Conservation (phyloP, 2,329 filamentous ascomycete species). For the Triangularia setosa region DNA sequence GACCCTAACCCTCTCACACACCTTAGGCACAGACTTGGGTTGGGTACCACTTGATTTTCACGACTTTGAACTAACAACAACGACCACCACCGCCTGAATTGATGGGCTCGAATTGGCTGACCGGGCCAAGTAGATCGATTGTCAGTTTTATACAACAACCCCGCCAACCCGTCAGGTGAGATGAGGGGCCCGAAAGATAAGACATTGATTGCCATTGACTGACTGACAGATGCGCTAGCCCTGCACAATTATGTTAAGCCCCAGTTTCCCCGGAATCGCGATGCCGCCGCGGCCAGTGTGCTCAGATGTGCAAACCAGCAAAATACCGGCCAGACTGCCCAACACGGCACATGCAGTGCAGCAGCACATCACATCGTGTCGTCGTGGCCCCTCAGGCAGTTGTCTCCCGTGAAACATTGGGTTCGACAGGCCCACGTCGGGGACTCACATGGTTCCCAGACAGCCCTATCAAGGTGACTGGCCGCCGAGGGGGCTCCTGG, state of each 20-base stretch:
- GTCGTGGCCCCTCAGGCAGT: constrained; percentile 1
- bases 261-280: not conserved
- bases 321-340: not conserved
- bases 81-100: not conserved
- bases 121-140: too few relatives aligned
- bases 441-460: not conserved
- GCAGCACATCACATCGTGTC: not conserved
- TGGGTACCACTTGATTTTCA: not conserved
- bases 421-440: constrained; percentile 5
- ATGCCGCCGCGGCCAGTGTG: not conserved
- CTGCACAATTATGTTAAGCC: not conserved
- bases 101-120: too few relatives aligned
- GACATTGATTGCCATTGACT: too few relatives aligned
- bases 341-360: not conserved
- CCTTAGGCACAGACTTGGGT: not conserved
- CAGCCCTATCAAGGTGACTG: not conserved
- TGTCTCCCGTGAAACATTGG: constrained; percentile 15
- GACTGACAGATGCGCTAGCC: not conserved
- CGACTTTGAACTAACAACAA: too few relatives aligned
- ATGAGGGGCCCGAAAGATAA: not conserved
- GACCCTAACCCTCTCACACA: too few relatives aligned
- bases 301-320: not conserved
- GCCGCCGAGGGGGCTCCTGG: constrained; percentile 3
- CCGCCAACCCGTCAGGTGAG: not conserved
- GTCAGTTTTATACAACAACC: too few relatives aligned